Evolutionary conservation across 768 basidiomycete genomes (phyloP), one percentile per base, ranked within the genome.

Genomic region (Lentinula raphanica): DNA sequence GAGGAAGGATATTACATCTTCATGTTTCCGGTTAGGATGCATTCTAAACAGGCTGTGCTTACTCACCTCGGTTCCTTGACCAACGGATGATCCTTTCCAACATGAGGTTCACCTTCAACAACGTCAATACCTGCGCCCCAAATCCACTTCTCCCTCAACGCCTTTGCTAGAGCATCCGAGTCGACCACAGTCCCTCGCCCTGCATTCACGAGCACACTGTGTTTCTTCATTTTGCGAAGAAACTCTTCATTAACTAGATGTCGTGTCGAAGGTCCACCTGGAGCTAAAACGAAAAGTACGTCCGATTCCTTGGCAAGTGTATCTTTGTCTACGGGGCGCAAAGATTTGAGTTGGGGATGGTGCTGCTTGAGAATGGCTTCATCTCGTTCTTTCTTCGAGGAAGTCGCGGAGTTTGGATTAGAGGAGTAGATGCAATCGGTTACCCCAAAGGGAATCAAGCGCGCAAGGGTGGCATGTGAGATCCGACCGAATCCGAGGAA

Each of bases 401-500:
- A 76, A 21, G 78, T 71, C 19, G 72, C 56, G 1, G 84, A 84
- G 9, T 76, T 68, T 0, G 88, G 82, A 60, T 80, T 84, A 7
- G 79, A 76, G 4, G 79, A 69, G 72, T 94, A 96, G 42, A 95
- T 62, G 62, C 85, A 86, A 63, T 83, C 75, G 0, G 84, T 88
- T 65, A 92, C 78, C 25, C 89, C 93, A 67, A 98, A 98, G 0
- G 90, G 84, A 9, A 90, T 72, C 36, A 98, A 81, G 3, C 96
- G 85, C 1, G 79, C 71, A 40, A 96, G 80, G 0, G 88, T 90
- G 21, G 88, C 88, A 65, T 94, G 92, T 0, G 94, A 85, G 64
- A 98, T 98, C 25, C 96, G 85, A 5, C 96, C 96, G 64, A 98
- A 98, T 12, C 97, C 97, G 31, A 98, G 77, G 74, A 98, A 97